phyloP scores from a whole-genome alignment of 192 early-diverging fungal species.

The Coemansia sp. region DNA sequence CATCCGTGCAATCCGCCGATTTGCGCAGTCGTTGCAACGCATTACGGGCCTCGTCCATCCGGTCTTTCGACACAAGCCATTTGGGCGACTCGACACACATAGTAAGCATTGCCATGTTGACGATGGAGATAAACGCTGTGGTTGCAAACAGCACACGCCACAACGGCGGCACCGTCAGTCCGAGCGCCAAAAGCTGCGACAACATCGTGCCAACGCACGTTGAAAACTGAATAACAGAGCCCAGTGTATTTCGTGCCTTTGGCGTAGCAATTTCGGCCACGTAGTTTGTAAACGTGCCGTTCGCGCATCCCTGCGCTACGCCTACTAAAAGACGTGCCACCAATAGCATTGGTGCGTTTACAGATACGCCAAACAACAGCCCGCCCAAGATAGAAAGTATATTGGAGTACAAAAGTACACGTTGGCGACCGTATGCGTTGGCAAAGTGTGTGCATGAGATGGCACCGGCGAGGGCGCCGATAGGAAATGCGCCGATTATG shows the following conservation, averaged over 20 bases:
- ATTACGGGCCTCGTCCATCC: conserved; percentile 49
- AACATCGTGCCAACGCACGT: conserved; percentile 74
- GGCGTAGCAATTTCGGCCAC: conserved; percentile 74
- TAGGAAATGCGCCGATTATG: conserved; percentile 53
- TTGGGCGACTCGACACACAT: conserved; percentile 76
- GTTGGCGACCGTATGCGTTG: conserved; percentile 59
- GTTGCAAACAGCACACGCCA: conserved; percentile 72
- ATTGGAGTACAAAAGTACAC: conserved; percentile 65
- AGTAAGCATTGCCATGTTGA: conserved; percentile 49
- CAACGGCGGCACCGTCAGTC: conserved; percentile 56
- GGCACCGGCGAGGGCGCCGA: conserved; percentile 69
- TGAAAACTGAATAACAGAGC: conserved; percentile 65
- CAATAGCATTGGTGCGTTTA: conserved; percentile 59
- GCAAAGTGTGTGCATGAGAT: conserved; percentile 57
- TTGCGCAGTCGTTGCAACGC: conserved; percentile 57
- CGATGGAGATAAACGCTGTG: conserved; percentile 56
- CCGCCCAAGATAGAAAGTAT: conserved; percentile 60
- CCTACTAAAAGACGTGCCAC: conserved; percentile 68
- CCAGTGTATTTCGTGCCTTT: conserved; percentile 63
- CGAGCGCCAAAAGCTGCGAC: conserved; percentile 59
- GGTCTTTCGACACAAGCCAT: conserved; percentile 61
- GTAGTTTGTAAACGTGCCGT: conserved; percentile 62
- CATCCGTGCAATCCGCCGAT: conserved; percentile 50
- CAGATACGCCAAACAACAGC: conserved; percentile 57
- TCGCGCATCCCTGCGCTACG: conserved; percentile 61